Evolutionary conservation across 1,284 basidiomycete species (phyloP), one percentile per base, ranked within the genome.

Genomic region (Fomitopsis schrenkii): DNA sequence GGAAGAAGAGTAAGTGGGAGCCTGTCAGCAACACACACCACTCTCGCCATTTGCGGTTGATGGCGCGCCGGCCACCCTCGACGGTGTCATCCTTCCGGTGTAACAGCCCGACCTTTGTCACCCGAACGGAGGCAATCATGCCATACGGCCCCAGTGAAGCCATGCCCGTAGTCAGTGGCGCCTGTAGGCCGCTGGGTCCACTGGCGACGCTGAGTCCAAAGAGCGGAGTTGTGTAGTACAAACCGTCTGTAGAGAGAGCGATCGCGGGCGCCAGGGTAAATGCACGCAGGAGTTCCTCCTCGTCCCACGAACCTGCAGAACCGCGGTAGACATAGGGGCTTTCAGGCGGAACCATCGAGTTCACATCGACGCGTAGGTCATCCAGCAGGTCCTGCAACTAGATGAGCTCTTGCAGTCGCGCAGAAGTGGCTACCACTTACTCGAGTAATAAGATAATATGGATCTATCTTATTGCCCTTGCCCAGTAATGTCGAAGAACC

Each of bases 1-100:
- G 94, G 77, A 96, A 96, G 72, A 98, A 91, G 52, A 98, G 82
- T 9, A 99, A 79, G 71, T 98, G 96, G 8, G 94, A 94, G 36
- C 88, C 90, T 3, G 95, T 96, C 58, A 99, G 80, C 58, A 97
- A 81, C 9, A 96, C 88, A 63, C 87, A 91, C 83, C 90, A 97
- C 38, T 86, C 79, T 69, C 84, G 90, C 97, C 97, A 99, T 75
- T 95, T 98, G 54, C 93, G 83, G 66, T 83, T 89, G 33, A 78
- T 78, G 1, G 88, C 80, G 67, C 90, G 94, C 74, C 86, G 93
- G 26, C 92, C 91, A 5, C 88, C 87, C 64, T 92, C 90, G 1
- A 85, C 68, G 0, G 86, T 71, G 66, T 95, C 93, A 61, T 97
- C 94, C 75, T 96, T 97, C 59, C 95, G 85, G 63, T 85, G 86